These are phyloP conservation scores for Achaetomium macrosporum DNA, from an alignment of 2,329 filamentous ascomycete species.

Conservation along the genomic window DNA sequence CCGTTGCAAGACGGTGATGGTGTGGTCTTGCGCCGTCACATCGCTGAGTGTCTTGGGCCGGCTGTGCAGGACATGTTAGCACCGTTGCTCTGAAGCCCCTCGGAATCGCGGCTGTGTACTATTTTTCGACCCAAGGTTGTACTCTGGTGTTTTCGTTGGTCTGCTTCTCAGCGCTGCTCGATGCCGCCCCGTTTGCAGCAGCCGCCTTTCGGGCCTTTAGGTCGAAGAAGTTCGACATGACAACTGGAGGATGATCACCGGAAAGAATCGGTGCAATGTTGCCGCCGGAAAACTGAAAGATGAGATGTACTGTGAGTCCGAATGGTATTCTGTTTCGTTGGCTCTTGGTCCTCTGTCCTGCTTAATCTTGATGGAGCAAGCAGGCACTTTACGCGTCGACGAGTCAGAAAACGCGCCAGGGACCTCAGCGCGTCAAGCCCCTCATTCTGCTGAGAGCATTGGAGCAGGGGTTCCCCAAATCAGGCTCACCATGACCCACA, in stretches of 20 bases:
- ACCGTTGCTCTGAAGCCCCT: neutral
- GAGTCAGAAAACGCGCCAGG: constrained; percentile 1
- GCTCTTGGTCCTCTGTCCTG: neutral
- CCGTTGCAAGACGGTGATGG: constrained; percentile 83
- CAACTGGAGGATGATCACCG: neutral
- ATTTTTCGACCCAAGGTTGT: constrained; percentile 99
- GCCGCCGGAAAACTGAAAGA: neutral
- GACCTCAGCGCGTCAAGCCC: constrained; percentile 1
- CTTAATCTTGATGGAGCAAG: neutral
- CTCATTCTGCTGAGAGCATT: neutral
- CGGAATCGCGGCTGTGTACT: constrained; percentile 49
- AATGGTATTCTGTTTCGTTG: neutral
- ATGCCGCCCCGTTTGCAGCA: constrained; percentile 55
- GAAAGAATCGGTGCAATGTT: neutral
- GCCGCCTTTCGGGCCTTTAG: constrained; percentile 83
- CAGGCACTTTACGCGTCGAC: constrained; percentile 22
- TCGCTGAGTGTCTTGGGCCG: constrained; percentile 90
- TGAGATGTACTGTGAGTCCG: neutral
- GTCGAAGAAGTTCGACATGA: constrained; percentile 91
- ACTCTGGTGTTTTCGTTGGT: constrained; percentile 58
- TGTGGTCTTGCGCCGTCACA: constrained; percentile 96
- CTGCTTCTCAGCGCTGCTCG: constrained; percentile 59
- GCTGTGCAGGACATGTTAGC: constrained; percentile 46
- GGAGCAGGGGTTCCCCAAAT: constrained; percentile 10
- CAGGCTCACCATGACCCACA: neutral